These are phyloP conservation scores for Leccinellum rugosiceps DNA, from an alignment of 768 basidiomycete genomes.

Conservation along the genomic window DNA sequence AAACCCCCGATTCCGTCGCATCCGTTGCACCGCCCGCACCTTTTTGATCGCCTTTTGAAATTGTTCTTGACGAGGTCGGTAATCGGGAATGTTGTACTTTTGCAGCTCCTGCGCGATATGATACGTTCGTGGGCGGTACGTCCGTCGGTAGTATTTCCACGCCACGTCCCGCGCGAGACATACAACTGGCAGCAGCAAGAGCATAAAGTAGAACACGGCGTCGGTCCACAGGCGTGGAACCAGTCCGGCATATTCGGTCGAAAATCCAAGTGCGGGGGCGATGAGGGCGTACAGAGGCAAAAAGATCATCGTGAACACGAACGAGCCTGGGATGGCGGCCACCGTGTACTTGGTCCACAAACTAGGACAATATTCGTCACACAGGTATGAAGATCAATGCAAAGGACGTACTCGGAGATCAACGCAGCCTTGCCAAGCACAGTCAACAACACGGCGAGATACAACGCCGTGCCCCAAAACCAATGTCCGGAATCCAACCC, in stretches of 20 bases:
- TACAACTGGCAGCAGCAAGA: conserved; percentile 79
- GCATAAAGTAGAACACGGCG: conserved; percentile 83
- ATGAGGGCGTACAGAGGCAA: conserved; percentile 87
- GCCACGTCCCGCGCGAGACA: conserved; percentile 86
- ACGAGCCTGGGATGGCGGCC: conserved; percentile 96
- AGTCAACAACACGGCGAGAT: conserved; percentile 88
- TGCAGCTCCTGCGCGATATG: conserved; percentile 99
- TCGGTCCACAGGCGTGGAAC: conserved; percentile 90
- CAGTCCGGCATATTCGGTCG: conserved; percentile 84
- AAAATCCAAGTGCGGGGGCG: conserved; percentile 85
- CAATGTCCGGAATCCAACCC: conserved; percentile 92
- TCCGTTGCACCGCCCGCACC: conserved; percentile 96
- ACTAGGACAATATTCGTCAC: conserved; percentile 38
- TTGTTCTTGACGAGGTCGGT: conserved; percentile 97
- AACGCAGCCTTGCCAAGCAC: conserved; percentile 97
- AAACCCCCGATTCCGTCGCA: conserved; percentile 95
- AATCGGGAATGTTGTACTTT: conserved; percentile 97
- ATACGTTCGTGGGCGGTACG: conserved; percentile 89
- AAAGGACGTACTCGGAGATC: conserved; percentile 84
- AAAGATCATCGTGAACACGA: conserved; percentile 94
- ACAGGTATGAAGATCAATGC: neutral
- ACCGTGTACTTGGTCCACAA: conserved; percentile 99
- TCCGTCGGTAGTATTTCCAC: conserved; percentile 97
- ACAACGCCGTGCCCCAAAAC: conserved; percentile 99
- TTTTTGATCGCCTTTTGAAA: conserved; percentile 99